Conservation (phyloP, 495 filamentous ascomycete species). For the Lasiosphaeriaceae sp. region DNA sequence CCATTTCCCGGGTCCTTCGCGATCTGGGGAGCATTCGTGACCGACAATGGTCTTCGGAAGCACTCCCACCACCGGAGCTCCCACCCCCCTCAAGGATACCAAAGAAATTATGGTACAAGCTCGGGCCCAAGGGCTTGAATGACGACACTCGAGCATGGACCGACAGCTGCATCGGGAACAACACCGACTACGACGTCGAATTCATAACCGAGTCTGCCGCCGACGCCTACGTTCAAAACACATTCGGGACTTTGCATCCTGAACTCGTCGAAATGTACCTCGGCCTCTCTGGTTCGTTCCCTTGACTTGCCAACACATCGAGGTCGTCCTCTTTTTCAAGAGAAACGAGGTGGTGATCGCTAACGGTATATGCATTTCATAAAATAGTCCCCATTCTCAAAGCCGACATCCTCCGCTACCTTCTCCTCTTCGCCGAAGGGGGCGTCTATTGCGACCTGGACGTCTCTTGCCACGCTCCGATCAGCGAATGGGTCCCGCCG, state of each 20-base stretch:
- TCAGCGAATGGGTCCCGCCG: conserved; percentile 2
- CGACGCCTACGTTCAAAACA: conserved; percentile 5
- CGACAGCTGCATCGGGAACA: conserved; percentile 6
- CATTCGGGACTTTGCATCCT: not conserved
- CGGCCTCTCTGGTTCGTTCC: not conserved
- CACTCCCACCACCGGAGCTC: no score
- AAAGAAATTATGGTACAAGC: conserved; percentile 13
- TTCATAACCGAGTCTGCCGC: conserved; percentile 7
- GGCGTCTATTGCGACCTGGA: conserved; percentile 15
- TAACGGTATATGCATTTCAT: no score
- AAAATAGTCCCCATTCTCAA: conserved; percentile 8
- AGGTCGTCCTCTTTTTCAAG: no score
- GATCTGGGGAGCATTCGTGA: not conserved
- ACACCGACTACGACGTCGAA: conserved; percentile 6
- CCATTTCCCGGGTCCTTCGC: no score
- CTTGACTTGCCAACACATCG: no score
- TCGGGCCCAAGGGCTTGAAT: conserved; percentile 8
- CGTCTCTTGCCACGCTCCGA: conserved; percentile 10
- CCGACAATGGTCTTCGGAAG: no score
- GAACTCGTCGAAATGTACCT: conserved; percentile 7
- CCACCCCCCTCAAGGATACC: not conserved
- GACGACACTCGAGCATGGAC: conserved; percentile 4
- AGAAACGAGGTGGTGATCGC: no score
- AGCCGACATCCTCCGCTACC: conserved; percentile 15
- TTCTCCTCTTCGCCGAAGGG: conserved; percentile 12